Conservation (phyloP, 805 yeast genomes). For the Candida glaebosa region DNA sequence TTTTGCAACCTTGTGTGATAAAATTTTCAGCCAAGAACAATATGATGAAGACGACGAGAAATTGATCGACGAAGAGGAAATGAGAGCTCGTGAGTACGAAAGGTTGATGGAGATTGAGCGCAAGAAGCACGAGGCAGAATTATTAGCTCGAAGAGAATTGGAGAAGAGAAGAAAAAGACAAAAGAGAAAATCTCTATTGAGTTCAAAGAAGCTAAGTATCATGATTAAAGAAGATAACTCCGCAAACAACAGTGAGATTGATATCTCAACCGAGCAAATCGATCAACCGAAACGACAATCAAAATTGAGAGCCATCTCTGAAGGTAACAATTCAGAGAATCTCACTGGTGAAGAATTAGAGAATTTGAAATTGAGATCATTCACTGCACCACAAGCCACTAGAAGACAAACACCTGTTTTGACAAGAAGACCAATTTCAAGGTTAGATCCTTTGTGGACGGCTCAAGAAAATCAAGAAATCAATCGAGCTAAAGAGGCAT, state of each 20-base stretch:
- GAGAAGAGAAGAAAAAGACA: conserved; percentile 43
- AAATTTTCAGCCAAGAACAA: conserved; percentile 66
- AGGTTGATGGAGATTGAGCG: conserved; percentile 44
- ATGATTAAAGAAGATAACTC: conserved; percentile 31
- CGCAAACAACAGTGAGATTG: conserved; percentile 24
- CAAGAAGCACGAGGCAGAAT: conserved; percentile 51
- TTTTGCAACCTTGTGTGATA: conserved; percentile 75
- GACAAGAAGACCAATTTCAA: conserved; percentile 54
- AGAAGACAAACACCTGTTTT: conserved; percentile 34
- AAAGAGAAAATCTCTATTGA: conserved; percentile 37
- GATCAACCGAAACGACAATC: conserved; percentile 37
- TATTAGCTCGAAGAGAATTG: conserved; percentile 44
- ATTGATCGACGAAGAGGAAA: conserved; percentile 41
- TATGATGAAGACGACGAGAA: conserved; percentile 48
- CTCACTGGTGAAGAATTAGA: conserved; percentile 46
- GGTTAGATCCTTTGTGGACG: conserved; percentile 54
- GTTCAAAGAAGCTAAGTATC: conserved; percentile 34
- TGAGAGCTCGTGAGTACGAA: conserved; percentile 43
- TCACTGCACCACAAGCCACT: conserved; percentile 37
- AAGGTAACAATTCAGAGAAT: conserved; percentile 25
- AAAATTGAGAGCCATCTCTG: conserved; percentile 37
- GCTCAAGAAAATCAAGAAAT: conserved; percentile 48
- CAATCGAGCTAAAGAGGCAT: conserved; percentile 42
- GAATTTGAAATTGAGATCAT: conserved; percentile 42
- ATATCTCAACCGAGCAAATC: conserved; percentile 25